Conservation (phyloP, 2,329 filamentous ascomycete species). For the Alternaria viburni region DNA sequence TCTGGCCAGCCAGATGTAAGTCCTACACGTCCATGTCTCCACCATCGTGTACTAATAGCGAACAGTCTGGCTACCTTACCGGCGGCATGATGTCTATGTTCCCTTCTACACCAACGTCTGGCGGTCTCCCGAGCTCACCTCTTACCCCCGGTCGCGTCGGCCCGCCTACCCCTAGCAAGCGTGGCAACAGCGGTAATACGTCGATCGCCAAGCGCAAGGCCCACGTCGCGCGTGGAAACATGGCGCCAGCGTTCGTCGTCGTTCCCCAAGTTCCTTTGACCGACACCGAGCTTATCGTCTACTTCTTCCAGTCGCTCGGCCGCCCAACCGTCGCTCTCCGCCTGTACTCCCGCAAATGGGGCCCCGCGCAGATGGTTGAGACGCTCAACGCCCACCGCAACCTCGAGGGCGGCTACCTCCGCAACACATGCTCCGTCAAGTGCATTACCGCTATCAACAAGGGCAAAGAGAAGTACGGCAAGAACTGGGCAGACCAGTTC, state of each 20-base stretch:
- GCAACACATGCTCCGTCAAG: slow-evolving; percentile 40
- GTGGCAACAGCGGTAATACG: slow-evolving; percentile 8
- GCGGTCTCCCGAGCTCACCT: not conserved
- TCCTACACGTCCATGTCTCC: not conserved
- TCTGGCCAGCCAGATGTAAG: slow-evolving; percentile 12
- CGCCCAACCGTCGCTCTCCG: slow-evolving; percentile 34
- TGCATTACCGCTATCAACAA: slow-evolving; percentile 32
- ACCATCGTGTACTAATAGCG: not conserved
- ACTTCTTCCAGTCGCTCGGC: slow-evolving; percentile 38
- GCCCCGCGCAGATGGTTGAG: slow-evolving; percentile 27
- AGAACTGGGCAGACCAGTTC: slow-evolving; percentile 16
- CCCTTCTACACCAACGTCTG: not conserved
- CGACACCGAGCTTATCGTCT: slow-evolving; percentile 38
- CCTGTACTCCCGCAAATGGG: slow-evolving; percentile 33
- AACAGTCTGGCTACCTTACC: not conserved
- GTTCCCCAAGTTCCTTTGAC: slow-evolving; percentile 36
- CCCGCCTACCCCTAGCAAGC: slow-evolving; percentile 6
- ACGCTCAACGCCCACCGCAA: slow-evolving; percentile 33
- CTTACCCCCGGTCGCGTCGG: slow-evolving; percentile 22
- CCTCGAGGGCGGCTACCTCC: slow-evolving; percentile 32
- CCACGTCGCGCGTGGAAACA: slow-evolving; percentile 24
- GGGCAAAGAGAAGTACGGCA: slow-evolving; percentile 20
- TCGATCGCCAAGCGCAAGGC: slow-evolving; percentile 23
- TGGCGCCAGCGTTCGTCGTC: slow-evolving; percentile 18
- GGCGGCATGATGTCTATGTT: not conserved